A percentile compares a stretch with the other conserved stretches of the same genome.
Conservation (phyloP, 129 eudicot genomes). For the Daucus carota region DNA sequence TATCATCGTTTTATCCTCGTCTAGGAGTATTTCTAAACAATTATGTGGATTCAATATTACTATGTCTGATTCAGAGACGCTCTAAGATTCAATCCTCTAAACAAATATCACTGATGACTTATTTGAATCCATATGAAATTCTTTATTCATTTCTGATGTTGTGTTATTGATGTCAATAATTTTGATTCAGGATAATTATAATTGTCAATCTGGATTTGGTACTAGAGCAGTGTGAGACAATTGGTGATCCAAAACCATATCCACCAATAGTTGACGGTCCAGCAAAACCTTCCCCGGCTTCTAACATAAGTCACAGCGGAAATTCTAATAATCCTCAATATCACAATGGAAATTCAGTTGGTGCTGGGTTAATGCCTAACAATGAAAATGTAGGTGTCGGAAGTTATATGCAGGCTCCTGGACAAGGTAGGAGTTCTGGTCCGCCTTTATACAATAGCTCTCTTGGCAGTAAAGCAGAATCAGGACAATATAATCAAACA, state of each 20-base stretch:
- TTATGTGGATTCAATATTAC: neutral
- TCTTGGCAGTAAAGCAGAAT: slow-evolving; percentile 17
- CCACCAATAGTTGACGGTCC: slow-evolving; percentile 19
- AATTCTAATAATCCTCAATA: slow-evolving; percentile 25
- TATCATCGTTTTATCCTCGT: neutral
- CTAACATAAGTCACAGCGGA: slow-evolving; percentile 35
- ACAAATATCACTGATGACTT: neutral
- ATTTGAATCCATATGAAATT: neutral
- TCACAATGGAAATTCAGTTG: slow-evolving; percentile 16
- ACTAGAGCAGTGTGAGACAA: slow-evolving; percentile 39
- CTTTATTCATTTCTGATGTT: neutral
- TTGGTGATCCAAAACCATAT: slow-evolving; percentile 63
- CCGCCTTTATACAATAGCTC: slow-evolving; percentile 36
- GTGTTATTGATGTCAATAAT: neutral
- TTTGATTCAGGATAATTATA: slow-evolving; percentile 58
- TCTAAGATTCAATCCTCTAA: neutral
- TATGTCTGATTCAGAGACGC: neutral
- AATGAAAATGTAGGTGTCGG: slow-evolving; percentile 27
- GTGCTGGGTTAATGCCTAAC: slow-evolving; percentile 21
- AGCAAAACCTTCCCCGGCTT: slow-evolving; percentile 32
- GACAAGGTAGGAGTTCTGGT: slow-evolving; percentile 21
- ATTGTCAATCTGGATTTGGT: slow-evolving; percentile 45
- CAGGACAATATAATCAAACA: slow-evolving; percentile 29
- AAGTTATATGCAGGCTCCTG: slow-evolving; percentile 25
- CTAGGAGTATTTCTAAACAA: neutral